Percentiles rank a stretch among this genome's conserved stretches.
phyloP scores from a whole-genome alignment of 2,329 filamentous ascomycete species.

The Berkeleyomyces rouxiae region DNA sequence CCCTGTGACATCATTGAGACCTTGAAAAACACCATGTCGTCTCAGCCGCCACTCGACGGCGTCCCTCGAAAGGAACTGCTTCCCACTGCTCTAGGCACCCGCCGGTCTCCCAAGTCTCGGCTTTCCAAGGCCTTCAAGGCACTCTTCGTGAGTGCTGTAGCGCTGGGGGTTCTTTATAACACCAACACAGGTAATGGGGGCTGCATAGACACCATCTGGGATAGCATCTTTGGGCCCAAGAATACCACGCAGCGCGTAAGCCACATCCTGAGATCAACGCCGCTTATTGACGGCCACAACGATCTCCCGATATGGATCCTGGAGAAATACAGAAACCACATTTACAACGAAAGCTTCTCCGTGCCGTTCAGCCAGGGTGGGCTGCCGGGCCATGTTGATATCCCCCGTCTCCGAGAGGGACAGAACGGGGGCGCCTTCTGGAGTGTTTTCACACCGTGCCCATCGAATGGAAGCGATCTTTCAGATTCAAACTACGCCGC shows the following conservation, averaged over 20 bases:
- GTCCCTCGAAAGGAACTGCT: neutral
- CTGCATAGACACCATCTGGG: neutral
- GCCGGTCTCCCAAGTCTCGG: neutral
- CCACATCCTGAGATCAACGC: conserved; percentile 7
- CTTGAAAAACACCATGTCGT: neutral
- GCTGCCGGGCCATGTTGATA: conserved; percentile 56
- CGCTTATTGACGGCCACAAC: conserved; percentile 61
- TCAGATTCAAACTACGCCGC: conserved; percentile 53
- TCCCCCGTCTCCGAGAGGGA: conserved; percentile 56
- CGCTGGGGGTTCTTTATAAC: neutral
- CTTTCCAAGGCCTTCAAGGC: neutral
- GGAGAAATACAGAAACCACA: conserved; percentile 51
- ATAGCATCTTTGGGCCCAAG: conserved; percentile 1
- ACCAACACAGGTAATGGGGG: neutral
- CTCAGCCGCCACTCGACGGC: neutral
- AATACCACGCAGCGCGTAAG: conserved; percentile 4
- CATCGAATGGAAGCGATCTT: conserved; percentile 53
- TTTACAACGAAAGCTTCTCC: conserved; percentile 60
- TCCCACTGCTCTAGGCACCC: neutral
- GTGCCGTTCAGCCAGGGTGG: conserved; percentile 55
- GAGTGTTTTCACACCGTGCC: conserved; percentile 72
- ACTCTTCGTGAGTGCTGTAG: neutral
- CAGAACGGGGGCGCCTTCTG: conserved; percentile 77
- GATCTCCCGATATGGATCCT: conserved; percentile 68
- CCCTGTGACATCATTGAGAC: neutral